These are phyloP conservation scores for Furcasterigmium sp. DNA, from an alignment of 2,329 filamentous ascomycete species.

Conservation along the genomic window DNA sequence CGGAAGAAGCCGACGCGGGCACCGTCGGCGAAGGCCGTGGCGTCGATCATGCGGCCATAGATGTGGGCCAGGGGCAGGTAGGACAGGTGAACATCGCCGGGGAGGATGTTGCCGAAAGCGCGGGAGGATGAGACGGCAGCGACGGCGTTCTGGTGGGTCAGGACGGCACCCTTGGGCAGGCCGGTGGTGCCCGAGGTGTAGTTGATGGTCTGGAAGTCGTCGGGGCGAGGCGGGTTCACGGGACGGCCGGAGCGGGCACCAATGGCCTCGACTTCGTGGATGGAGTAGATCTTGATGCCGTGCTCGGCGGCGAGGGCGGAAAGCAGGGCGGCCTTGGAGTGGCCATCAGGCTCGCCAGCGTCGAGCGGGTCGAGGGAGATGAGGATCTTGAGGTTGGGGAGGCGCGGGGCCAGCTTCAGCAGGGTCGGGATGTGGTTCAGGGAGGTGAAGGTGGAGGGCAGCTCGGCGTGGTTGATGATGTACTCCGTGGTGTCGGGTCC, in stretches of 20 bases:
- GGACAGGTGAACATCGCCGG: constrained; percentile 65
- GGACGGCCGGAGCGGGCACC: constrained; percentile 66
- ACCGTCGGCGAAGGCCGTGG: constrained; percentile 66
- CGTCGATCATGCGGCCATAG: constrained; percentile 80
- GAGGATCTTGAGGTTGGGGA: constrained; percentile 81
- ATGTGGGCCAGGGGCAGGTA: constrained; percentile 95
- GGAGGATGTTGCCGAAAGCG: constrained; percentile 42
- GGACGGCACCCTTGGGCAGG: constrained; percentile 74
- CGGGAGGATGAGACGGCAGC: constrained; percentile 62
- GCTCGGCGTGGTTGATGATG: constrained; percentile 85
- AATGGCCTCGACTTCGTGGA: constrained; percentile 75
- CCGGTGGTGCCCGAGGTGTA: constrained; percentile 86
- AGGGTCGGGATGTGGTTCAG: constrained; percentile 76
- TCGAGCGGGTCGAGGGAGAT: constrained; percentile 81
- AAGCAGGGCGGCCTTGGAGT: constrained; percentile 75
- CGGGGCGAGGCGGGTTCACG: constrained; percentile 64
- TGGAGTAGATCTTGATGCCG: constrained; percentile 74
- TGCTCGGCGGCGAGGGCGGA: constrained; percentile 67
- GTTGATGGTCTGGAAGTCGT: constrained; percentile 84
- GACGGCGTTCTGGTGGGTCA: constrained; percentile 78
- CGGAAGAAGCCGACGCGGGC: constrained; percentile 86
- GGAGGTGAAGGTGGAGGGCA: constrained; percentile 71
- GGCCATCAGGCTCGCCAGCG: constrained; percentile 67
- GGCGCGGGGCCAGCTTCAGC: constrained; percentile 69
- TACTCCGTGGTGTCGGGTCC: constrained; percentile 89